Evolutionary conservation across 768 basidiomycete genomes (phyloP), one percentile per base, ranked within the genome.

Genomic region (Ramaria rubella): DNA sequence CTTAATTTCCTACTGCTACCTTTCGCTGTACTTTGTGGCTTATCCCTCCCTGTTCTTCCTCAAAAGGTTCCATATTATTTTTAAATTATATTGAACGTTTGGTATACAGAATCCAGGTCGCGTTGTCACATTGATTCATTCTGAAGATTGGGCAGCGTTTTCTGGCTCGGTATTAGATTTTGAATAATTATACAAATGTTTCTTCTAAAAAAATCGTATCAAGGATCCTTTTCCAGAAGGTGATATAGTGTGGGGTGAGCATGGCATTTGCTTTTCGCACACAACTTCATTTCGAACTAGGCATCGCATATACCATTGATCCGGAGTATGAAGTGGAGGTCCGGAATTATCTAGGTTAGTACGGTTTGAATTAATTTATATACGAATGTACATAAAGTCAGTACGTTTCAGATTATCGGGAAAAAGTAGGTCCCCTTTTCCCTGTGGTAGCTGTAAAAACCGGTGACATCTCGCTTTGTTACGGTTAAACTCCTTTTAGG

Each of bases 81-180:
- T n/a, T 52, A n/a, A 21, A 8, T 21, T 24, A n/a, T 29, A 11
- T 2, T 24, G 5, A 11, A 53, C n/a, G 29, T 4, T 15, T 44
- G 24, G 42, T 36, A 26, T 23, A 4, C 60, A 91, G 89, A 81
- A 75, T 50, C 93, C 93, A 2, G 94, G 94, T 2, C 73, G 92
- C 42, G 94, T 95, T 1, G 94, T 95, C 1, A 97, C 94, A 0
- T 75, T 97, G 2, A 77, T 96, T 8, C 87, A 89, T 62, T 87
- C 90, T 58, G 82, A 86, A 66, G 90, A 95, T 44, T 97, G 94
- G 94, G 84, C 85, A 33, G 67, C 69, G 12, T 84, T 89, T 65
- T 87, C 87, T 5, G 73, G 64, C n/a, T 78, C 81, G 17, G 90
- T 89, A 60, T 58, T 23, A 38, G 23, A 34, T 11, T 17, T 17